A percentile compares a stretch with the other conserved stretches of the same genome.
Conservation (phyloP, 768 basidiomycete species). For the Mycena kentingensis region DNA sequence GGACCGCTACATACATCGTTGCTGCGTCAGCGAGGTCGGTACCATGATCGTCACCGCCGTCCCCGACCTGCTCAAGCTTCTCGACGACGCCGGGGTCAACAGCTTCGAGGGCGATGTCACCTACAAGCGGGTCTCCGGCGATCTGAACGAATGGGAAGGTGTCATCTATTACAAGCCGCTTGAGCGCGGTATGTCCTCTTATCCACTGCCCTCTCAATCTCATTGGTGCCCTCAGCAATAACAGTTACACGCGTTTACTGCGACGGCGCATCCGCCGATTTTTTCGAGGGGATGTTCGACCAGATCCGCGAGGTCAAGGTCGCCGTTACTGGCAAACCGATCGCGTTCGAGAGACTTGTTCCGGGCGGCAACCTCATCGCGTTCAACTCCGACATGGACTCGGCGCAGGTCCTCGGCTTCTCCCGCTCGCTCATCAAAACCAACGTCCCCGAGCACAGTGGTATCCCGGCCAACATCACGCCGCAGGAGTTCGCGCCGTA, state of each 20-base stretch:
- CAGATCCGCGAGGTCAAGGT: slow-evolving; percentile 5
- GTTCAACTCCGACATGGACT: slow-evolving; percentile 11
- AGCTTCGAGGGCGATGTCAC: neutral
- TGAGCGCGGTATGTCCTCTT: slow-evolving; percentile 4
- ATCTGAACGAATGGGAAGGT: neutral
- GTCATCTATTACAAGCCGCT: neutral
- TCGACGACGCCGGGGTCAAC: slow-evolving; percentile 8
- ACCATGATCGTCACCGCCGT: slow-evolving; percentile 26
- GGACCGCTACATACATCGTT: slow-evolving; percentile 23
- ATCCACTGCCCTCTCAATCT: too few relatives aligned
- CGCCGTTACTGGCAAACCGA: slow-evolving; percentile 1
- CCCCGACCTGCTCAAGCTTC: slow-evolving; percentile 7
- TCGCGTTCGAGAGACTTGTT: slow-evolving; percentile 11
- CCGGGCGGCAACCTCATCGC: slow-evolving; percentile 4
- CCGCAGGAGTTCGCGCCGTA: slow-evolving; percentile 2
- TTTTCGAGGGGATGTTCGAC: slow-evolving; percentile 9
- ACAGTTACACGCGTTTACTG: slow-evolving; percentile 12
- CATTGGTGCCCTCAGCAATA: too few relatives aligned
- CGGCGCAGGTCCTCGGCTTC: slow-evolving; percentile 8
- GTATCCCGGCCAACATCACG: neutral
- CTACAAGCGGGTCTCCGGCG: neutral
- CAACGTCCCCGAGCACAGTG: neutral
- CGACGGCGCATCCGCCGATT: slow-evolving; percentile 1
- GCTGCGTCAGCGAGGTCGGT: slow-evolving; percentile 8
- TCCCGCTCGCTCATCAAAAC: slow-evolving; percentile 5